These are phyloP conservation scores for Talaromyces ruber DNA, from an alignment of 495 filamentous ascomycete genomes.

Conservation along the genomic window DNA sequence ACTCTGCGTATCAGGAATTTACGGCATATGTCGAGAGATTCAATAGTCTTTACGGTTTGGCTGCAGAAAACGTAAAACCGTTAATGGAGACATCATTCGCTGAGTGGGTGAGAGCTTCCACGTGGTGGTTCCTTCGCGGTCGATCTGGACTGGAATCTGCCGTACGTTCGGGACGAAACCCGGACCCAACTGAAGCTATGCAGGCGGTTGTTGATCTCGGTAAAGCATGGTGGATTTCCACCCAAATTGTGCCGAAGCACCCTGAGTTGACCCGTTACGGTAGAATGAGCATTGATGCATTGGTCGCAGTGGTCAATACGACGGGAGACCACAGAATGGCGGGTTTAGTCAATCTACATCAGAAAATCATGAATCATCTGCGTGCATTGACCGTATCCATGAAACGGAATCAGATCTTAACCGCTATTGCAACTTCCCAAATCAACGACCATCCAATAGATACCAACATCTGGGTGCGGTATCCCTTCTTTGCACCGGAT, in stretches of 20 bases:
- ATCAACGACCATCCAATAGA: slow-evolving; percentile 43
- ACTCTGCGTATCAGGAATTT: slow-evolving; percentile 62
- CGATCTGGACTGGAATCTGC: slow-evolving; percentile 61
- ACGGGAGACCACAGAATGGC: slow-evolving; percentile 39
- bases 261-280: slow-evolving; percentile 44
- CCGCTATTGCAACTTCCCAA: slow-evolving; percentile 49
- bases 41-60: slow-evolving; percentile 56
- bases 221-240: slow-evolving; percentile 74
- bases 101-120: slow-evolving; percentile 59
- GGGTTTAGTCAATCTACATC: slow-evolving; percentile 43
- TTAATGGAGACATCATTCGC: slow-evolving; percentile 47
- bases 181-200: slow-evolving; percentile 21
- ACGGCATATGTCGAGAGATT: slow-evolving; percentile 56
- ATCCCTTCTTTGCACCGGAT: slow-evolving; percentile 61
- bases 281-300: slow-evolving; percentile 32
- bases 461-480: slow-evolving; percentile 65
- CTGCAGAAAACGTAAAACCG: slow-evolving; percentile 62
- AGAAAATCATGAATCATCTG: slow-evolving; percentile 51
- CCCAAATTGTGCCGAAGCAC: slow-evolving; percentile 49
- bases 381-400: slow-evolving; percentile 71
- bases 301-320: slow-evolving; percentile 32
- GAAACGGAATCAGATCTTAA: slow-evolving; percentile 68
- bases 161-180: slow-evolving; percentile 39
- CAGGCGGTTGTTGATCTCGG: slow-evolving; percentile 74
- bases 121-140: slow-evolving; percentile 87